Base-by-base conservation (phyloP, 352 stramenopile genomes). In the Pythium monospermum region DNA sequence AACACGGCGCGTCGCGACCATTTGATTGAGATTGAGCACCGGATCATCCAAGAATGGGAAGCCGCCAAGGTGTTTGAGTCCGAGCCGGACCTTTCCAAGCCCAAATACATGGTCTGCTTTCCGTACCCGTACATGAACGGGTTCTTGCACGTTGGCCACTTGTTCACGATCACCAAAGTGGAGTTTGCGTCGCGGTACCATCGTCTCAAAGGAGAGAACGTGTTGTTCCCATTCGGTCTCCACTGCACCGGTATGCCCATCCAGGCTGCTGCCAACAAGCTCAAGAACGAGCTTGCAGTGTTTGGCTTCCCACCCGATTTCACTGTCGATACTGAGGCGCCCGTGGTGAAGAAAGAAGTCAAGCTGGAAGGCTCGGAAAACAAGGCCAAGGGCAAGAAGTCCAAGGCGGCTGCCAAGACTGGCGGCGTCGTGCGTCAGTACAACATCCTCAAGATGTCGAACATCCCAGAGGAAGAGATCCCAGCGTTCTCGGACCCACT, bases 211-310 rank as follows among this genome's bases (percentile, higher is more conserved):
- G 97, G 96, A 38, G 97, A 99, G 67, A 99, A 99, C 77, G 96
- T 98, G 31, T 71, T 99, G 41, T 99, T 99, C 68, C 97, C 97
- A 40, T 99, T 99, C 80, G 95, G 81, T 7, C 98, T 99, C 60
- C 97, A 99, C 78, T 99, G 97, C 80, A 99, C 97, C 18, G 97
- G 97, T 50, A 99, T 99, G 97, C 97, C 97, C 21, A 99, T 99
- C 74, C 96, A 99, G 80, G 95, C 91, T 3, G 97, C 97, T 12
- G 97, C 97, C 19, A 99, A 99, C 80, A 99, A 99, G 78, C 85
- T 99, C 48, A 99, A 98, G 80, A 77, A 78, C 21, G 97, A 99
- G 81, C 92, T 99, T 42, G 85, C 91, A 54, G 62, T 71, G 32
- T 99, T 84, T 66, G 96, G 96, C 40, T 91, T 68, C 57, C 97